These are phyloP conservation scores for Fusarium liriodendri DNA, from an alignment of 2,329 filamentous ascomycete species.

Conservation along the genomic window DNA sequence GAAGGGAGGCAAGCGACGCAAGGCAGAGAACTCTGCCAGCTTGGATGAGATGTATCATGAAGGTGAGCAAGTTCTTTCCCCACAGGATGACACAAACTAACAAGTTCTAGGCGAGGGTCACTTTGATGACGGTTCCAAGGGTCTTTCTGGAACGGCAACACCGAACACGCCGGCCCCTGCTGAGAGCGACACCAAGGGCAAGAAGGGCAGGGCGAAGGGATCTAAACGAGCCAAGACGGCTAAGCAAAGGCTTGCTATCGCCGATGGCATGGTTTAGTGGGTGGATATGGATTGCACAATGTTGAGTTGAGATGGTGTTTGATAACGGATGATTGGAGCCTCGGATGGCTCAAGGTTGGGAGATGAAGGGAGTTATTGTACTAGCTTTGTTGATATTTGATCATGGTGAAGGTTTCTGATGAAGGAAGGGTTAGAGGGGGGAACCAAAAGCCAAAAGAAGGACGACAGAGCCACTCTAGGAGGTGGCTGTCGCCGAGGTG, in stretches of 20 bases:
- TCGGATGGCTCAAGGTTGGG: constrained; percentile 15
- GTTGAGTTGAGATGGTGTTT: constrained; percentile 31
- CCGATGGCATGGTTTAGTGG: constrained; percentile 64
- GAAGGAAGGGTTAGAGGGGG: constrained; percentile 37
- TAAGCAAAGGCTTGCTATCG: constrained; percentile 75
- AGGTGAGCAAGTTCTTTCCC: constrained; percentile 71
- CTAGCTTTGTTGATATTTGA: constrained; percentile 17
- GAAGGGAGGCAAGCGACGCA: constrained; percentile 69
- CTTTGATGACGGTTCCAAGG: constrained; percentile 88
- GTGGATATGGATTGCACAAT: constrained; percentile 19
- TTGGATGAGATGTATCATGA: constrained; percentile 99
- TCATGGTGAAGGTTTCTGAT: constrained; percentile 17
- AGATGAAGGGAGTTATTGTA: constrained; percentile 35
- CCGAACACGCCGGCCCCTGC: constrained; percentile 84
- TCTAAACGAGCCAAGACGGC: constrained; percentile 71
- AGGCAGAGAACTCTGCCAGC: constrained; percentile 67
- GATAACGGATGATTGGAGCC: constrained; percentile 36
- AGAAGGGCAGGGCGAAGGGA: constrained; percentile 68
- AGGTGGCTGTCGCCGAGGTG: constrained; percentile 7
- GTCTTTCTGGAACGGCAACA: constrained; percentile 68
- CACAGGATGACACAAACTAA: constrained; percentile 35
- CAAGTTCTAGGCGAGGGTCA: constrained; percentile 83
- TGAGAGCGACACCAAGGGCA: constrained; percentile 63
- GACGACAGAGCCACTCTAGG: constrained; percentile 14
- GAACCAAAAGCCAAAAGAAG: constrained; percentile 36